phyloP scores from a whole-genome alignment of 2,329 filamentous ascomycete genomes.

The Rhynchosporium agropyri region DNA sequence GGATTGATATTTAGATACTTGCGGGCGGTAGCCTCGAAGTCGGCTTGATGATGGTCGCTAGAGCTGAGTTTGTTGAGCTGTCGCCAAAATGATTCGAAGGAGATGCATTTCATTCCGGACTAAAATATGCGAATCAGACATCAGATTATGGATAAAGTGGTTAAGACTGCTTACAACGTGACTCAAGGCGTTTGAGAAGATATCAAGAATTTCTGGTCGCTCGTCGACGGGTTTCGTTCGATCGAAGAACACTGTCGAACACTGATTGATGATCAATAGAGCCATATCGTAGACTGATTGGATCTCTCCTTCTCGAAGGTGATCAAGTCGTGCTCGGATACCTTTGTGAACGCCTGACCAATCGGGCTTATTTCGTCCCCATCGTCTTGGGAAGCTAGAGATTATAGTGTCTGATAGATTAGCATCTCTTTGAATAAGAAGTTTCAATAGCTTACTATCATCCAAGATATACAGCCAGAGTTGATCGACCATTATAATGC shows the following conservation, averaged over 20 bases:
- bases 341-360: conserved; percentile 46
- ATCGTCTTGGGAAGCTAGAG: conserved; percentile 47
- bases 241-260: conserved; percentile 47
- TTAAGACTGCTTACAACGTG: conserved; percentile 43
- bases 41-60: conserved; percentile 1
- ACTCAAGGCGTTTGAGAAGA: conserved; percentile 49
- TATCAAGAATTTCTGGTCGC: conserved; percentile 47
- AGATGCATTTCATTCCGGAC: conserved; percentile 46
- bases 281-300: conserved; percentile 45
- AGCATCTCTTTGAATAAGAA: neutral
- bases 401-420: conserved; percentile 43
- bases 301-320: conserved; percentile 38
- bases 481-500: conserved; percentile 49
- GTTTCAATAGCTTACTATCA: conserved; percentile 30
- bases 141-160: neutral
- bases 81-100: conserved; percentile 45
- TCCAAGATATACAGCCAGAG: conserved; percentile 50
- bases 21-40: conserved; percentile 17
- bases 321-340: conserved; percentile 42
- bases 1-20: conserved; percentile 46
- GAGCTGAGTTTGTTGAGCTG: conserved; percentile 38
- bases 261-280: conserved; percentile 47
- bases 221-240: conserved; percentile 41
- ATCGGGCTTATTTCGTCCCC: conserved; percentile 47
- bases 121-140: conserved; percentile 22